Evolutionary conservation across 257 asterid species (phyloP).

Genomic region (Lantana camara): DNA sequence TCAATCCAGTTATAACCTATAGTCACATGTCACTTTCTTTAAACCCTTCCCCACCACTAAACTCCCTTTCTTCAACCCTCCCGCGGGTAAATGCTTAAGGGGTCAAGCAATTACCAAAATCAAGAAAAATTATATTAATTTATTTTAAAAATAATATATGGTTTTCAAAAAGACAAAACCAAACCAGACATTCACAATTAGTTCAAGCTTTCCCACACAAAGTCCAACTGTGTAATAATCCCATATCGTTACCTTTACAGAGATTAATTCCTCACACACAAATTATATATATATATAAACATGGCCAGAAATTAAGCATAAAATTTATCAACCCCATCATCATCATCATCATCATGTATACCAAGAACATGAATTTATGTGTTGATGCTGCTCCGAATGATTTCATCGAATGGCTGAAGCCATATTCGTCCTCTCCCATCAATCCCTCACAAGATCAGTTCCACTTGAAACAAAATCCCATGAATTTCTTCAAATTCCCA

Average conservation of each 20-base stretch:
- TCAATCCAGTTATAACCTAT: conserved; percentile 37
- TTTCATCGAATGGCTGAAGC: conserved; percentile 69
- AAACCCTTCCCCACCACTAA: conserved; percentile 66
- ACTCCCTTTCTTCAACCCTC: conserved; percentile 26
- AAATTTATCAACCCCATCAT: too few relatives aligned
- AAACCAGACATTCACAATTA: conserved; percentile 47
- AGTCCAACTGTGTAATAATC: conserved; percentile 51
- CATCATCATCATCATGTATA: conserved; percentile 42
- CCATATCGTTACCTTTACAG: conserved; percentile 20
- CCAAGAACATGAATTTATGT: conserved; percentile 48
- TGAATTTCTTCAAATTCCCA: conserved; percentile 57
- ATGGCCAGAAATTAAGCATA: too few relatives aligned
- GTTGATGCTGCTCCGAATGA: conserved; percentile 45
- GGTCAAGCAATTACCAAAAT: neutral
- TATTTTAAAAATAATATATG: conserved; percentile 22
- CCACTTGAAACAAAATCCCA: conserved; percentile 26
- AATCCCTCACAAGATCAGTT: conserved; percentile 27
- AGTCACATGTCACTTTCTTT: conserved; percentile 54
- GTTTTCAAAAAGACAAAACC: conserved; percentile 64
- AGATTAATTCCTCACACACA: conserved; percentile 9
- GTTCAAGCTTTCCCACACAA: conserved; percentile 62
- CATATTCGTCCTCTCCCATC: conserved; percentile 34
- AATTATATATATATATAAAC: too few relatives aligned
- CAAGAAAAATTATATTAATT: too few relatives aligned
- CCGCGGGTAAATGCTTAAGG: conserved; percentile 9